These are phyloP conservation scores for Begonia loranthoides DNA, from an alignment of 306 rosid species.

Conservation along the genomic window DNA sequence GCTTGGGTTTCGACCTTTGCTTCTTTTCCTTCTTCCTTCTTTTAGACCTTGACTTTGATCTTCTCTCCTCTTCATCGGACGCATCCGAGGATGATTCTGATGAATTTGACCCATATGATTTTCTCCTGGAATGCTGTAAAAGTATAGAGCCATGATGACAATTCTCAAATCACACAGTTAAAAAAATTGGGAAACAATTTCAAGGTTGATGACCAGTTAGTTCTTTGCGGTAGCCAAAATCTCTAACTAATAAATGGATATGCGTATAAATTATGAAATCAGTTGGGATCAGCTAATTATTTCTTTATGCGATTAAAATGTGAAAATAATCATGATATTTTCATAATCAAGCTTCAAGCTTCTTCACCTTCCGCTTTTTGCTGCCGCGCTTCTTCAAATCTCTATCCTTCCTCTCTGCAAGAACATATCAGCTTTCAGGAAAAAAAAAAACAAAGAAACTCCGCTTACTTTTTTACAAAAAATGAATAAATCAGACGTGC, in stretches of 20 bases:
- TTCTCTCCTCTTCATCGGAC: conserved; percentile 64
- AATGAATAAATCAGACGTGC: conserved; percentile 14
- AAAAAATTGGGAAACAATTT: too few species aligned
- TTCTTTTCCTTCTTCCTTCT: conserved; percentile 76
- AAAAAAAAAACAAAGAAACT: too few species aligned
- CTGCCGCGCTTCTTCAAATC: conserved; percentile 57
- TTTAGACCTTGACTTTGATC: conserved; percentile 77
- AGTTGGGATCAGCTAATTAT: too few species aligned
- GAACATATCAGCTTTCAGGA: not conserved
- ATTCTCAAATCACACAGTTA: too few species aligned
- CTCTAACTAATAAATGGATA: too few species aligned
- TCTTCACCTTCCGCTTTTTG: conserved; percentile 78
- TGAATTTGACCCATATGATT: conserved; percentile 61
- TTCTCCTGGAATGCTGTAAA: conserved; percentile 71
- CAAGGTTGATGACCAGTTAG: too few species aligned
- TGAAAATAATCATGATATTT: too few species aligned
- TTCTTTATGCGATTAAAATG: too few species aligned
- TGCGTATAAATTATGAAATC: too few species aligned
- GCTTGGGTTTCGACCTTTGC: conserved; percentile 57
- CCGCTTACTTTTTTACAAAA: too few species aligned
- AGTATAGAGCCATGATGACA: not conserved
- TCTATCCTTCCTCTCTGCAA: conserved; percentile 69
- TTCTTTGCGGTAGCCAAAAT: too few species aligned
- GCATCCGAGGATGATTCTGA: conserved; percentile 52
- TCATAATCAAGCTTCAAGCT: too few species aligned